Base-by-base conservation (phyloP, 345 rosid species). In the Rhodamnia argentea region DNA sequence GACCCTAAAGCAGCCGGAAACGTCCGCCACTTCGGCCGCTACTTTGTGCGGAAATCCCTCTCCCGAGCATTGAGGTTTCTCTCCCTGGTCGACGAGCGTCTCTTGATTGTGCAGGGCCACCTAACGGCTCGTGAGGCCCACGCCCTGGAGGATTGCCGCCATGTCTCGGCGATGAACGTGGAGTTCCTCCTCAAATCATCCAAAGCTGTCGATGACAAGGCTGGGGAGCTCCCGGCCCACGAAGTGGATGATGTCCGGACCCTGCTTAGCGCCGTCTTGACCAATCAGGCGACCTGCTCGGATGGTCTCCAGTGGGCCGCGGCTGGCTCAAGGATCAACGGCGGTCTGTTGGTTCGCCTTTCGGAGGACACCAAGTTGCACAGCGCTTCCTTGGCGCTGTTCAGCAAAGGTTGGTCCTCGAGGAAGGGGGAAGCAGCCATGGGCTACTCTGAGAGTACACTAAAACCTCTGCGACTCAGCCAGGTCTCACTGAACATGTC, bases 101-200 rank as follows among this genome's bases (percentile, higher is more conserved):
- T 93, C 16, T 44, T 84, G 55, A 16, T 54, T 13, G 40, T 50
- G 47, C 32, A 85, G 74, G 89, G 90, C n/a, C 20, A 88, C 23
- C 81, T 95, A 52, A 90, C 96, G 0, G 54, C 27, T 10, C 7
- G 93, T 6, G 93, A 93, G 5, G 27, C 89, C 85, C 86, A 89
- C 23, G 98, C 98, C 24, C 92, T 96, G 18, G 90, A 95, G 89
- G 99, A 96, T 85, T 96, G 98, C 87, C 88, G 74, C 13, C 82
- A 86, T 40, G 89, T 95, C 6, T 94, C 98, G 5, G 75, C 32
- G 20, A 83, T 90, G 59, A 94, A 93, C 86, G 83, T 93, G 18
- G 98, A 94, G 40, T 94, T 91, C 83, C 90, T 96, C 70, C 55
- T 55, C 47, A 93, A 86, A 62, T 89, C 96, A 60, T 90, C 90